A percentile compares a stretch with the other conserved stretches of the same genome.
These are phyloP conservation scores for Pelargonium citronellum DNA, from an alignment of 441 rosid species.

Conservation along the genomic window DNA sequence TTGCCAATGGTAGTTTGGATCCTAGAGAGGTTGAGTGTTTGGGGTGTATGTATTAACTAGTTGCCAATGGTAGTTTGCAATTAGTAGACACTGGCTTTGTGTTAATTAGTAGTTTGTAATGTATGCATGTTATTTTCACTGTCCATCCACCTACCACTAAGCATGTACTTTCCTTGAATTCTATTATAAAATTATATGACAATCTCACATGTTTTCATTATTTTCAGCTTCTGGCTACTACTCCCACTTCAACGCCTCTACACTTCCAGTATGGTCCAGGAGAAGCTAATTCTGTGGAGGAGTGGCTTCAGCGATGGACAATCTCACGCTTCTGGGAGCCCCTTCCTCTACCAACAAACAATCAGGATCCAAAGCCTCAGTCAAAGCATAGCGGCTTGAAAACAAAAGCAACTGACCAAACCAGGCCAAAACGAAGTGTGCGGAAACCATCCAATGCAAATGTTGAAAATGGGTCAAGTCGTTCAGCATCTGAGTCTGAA, in stretches of 20 bases:
- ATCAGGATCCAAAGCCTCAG: conserved; percentile 27
- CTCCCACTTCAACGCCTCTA: conserved; percentile 39
- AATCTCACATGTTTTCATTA: conserved; percentile 15
- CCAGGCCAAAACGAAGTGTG: conserved; percentile 41
- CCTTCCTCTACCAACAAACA: conserved; percentile 35
- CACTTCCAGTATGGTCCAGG: conserved; percentile 41
- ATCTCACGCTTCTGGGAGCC: conserved; percentile 51
- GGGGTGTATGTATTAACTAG: not conserved
- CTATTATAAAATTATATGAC: not conserved
- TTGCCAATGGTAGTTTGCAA: not conserved
- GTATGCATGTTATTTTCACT: not conserved
- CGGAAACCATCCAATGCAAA: conserved; percentile 31
- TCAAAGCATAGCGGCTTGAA: conserved; percentile 34
- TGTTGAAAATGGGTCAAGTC: conserved; percentile 35
- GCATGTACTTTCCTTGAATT: not conserved
- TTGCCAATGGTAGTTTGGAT: not conserved
- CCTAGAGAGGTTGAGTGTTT: not conserved
- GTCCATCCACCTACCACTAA: not conserved
- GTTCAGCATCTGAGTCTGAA: conserved; percentile 32
- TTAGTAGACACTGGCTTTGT: no score
- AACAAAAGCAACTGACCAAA: conserved; percentile 32
- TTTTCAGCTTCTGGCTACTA: conserved; percentile 58
- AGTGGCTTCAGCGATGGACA: conserved; percentile 84
- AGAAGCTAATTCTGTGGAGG: conserved; percentile 54
- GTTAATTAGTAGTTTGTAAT: no score